Evolutionary conservation across 768 basidiomycete species (phyloP), one percentile per base, ranked within the genome.

Genomic region (Lactifluus rugatus): DNA sequence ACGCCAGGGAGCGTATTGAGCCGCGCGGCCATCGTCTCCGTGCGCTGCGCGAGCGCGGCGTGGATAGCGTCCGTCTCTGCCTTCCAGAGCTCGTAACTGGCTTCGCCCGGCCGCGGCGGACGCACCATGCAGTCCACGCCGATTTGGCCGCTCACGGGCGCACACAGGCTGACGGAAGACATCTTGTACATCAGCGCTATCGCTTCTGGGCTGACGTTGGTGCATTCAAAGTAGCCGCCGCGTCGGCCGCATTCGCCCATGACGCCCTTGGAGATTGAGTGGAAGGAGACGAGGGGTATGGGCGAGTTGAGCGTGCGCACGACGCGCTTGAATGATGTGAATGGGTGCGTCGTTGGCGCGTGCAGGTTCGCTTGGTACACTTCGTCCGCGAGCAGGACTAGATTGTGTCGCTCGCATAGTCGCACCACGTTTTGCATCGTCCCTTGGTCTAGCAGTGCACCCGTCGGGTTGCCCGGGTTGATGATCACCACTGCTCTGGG

Each of bases 391-490:
- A 98, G 81, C 51, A 99, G 81, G 21, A 95, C 87, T 57, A 99
- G 83, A 7, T 76, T 75, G 72, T 97, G 76, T 64, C 87, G 77
- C 68, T 93, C 89, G 72, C 93, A 95, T 10, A 98, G 72, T 26
- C 81, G 72, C n/a, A 96, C 82, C 57, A 99, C 79, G 49, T 79
- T 74, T 56, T 78, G 74, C 77, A 93, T 89, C 21, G 87, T 89
- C 28, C 71, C 63, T 57, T 81, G 76, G 62, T 84, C 80, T 11
- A 99, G 80, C 51, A 95, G 78, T 4, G 86, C 82, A 42, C 95
- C 96, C 0, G 96, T 98, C 21, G 96, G 95, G 74, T 98, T 99
- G 23, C 95, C 95, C 0, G 95, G 95, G 75, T 99, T 99, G 78
- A 99, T 98, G 66, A 99, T n/a, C n/a, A n/a, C n/a, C n/a, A n/a